phyloP scores from a whole-genome alignment of 257 asterid genomes.

The Nicotiana benthamiana region DNA sequence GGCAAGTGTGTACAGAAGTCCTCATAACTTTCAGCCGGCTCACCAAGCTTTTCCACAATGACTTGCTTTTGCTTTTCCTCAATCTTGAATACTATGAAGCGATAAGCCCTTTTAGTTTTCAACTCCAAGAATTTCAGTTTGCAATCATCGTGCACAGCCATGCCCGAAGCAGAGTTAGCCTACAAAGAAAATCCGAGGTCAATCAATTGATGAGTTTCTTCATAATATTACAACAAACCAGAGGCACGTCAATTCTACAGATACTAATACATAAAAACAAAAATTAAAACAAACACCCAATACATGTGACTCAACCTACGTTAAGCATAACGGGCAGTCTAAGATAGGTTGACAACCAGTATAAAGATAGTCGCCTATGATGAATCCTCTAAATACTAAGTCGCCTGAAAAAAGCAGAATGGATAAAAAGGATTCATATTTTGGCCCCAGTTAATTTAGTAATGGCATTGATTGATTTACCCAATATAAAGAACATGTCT shows the following conservation, averaged over 20 bases:
- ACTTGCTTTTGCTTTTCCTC: slow-evolving; percentile 7
- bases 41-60: slow-evolving; percentile 9
- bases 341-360: background rate
- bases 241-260: background rate
- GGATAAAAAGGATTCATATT: background rate
- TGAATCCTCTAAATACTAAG: background rate
- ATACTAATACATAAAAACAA: background rate
- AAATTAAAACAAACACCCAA: background rate
- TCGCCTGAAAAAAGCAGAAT: background rate
- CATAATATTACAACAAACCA: background rate
- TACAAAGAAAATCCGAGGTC: background rate
- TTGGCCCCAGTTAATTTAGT: background rate
- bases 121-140: slow-evolving; percentile 8
- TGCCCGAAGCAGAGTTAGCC: slow-evolving; percentile 7
- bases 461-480: background rate
- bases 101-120: slow-evolving; percentile 3
- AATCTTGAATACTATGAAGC: slow-evolving; percentile 7
- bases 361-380: background rate
- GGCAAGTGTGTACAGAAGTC: slow-evolving; percentile 9
- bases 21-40: slow-evolving; percentile 9
- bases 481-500: background rate
- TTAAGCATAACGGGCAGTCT: background rate
- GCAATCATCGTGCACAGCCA: slow-evolving; percentile 9
- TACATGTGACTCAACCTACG: background rate
- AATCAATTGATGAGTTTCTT: background rate